Base-by-base conservation (phyloP, 768 basidiomycete species). In the Galerina sulciceps region DNA sequence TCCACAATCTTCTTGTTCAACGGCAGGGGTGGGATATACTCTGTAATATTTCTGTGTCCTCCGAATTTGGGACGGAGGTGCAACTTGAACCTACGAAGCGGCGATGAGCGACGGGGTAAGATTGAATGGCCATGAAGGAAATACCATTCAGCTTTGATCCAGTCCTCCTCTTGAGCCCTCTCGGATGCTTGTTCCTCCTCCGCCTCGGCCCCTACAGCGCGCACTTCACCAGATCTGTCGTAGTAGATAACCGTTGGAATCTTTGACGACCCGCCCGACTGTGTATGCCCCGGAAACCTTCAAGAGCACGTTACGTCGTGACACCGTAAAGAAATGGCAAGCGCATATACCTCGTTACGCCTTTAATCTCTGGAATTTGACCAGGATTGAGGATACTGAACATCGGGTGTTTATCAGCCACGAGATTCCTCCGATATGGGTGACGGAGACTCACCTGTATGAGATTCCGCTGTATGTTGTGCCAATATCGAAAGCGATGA, bases 61-160 rank as follows among this genome's bases (percentile, higher is more conserved):
- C 48, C 52, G 1, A 59, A 54, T 2, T 67, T 55, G 66, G 54
- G 18, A 57, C 72, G 73, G 13, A 81, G 64, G 56, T 81, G 78
- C 3, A 72, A 60, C 54, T 71, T 75, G 63, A 73, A 75, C 79
- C 63, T 75, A 44, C 4, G n/a, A 26, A 48, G n/a, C 14, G 13
- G 38, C 37, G 36, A 10, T 15, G 55, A 37, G 2, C 10, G 11
- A 9, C 1, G 17, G 8, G 13, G 20, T 6, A n/a, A 22, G n/a
- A 62, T 63, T 41, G 55, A 31, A 17, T 31, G 23, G 20, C 6
- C 46, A 44, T 59, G 59, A 31, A 31, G 5, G 8, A 8, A 31
- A 31, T 55, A 82, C 83, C 81, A 83, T 64, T 81, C 81, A 0
- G 77, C 75, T 56, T 79, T 83, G 37, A 67, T 64, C 80, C 81